phyloP scores from a whole-genome alignment of 2,329 filamentous ascomycete species.

The Fusarium foetens region DNA sequence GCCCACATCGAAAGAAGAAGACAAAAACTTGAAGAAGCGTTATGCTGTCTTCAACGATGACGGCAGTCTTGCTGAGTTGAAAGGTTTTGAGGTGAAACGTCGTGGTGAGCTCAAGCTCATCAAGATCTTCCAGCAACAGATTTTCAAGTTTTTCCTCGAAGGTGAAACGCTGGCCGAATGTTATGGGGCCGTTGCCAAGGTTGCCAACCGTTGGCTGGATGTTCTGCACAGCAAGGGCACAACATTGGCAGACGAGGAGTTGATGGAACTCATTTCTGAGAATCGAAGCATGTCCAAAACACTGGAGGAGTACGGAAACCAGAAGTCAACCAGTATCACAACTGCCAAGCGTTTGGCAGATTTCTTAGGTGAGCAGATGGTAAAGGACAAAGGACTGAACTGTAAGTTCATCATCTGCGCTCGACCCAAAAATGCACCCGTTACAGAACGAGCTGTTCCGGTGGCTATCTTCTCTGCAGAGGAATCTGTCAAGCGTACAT shows the following conservation, averaged over 20 bases:
- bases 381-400: constrained; percentile 98
- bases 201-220: constrained; percentile 96
- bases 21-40: constrained; percentile 99
- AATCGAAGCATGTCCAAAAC: constrained; percentile 99
- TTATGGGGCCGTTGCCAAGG: constrained; percentile 90
- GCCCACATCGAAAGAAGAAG: constrained; percentile 97
- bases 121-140: constrained; percentile 99
- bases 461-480: constrained; percentile 98
- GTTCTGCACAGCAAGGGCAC: constrained; percentile 89
- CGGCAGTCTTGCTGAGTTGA: constrained; percentile 92
- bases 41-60: constrained; percentile 99
- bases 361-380: constrained; percentile 97
- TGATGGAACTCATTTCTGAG: constrained; percentile 99
- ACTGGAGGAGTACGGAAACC: constrained; percentile 91
- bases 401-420: constrained; percentile 99
- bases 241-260: constrained; percentile 92
- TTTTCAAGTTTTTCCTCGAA: constrained; percentile 99
- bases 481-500: constrained; percentile 84
- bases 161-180: constrained; percentile 88
- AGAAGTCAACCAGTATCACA: constrained; percentile 99
- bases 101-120: constrained; percentile 98
- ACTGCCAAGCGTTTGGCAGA: constrained; percentile 94
- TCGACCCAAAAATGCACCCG: constrained; percentile 84
- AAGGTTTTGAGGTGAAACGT: constrained; percentile 97
- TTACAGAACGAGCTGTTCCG: constrained; percentile 93